These are phyloP conservation scores for Magnusiomyces suaveolens DNA, from an alignment of 1,139 yeast genomes.

Conservation along the genomic window DNA sequence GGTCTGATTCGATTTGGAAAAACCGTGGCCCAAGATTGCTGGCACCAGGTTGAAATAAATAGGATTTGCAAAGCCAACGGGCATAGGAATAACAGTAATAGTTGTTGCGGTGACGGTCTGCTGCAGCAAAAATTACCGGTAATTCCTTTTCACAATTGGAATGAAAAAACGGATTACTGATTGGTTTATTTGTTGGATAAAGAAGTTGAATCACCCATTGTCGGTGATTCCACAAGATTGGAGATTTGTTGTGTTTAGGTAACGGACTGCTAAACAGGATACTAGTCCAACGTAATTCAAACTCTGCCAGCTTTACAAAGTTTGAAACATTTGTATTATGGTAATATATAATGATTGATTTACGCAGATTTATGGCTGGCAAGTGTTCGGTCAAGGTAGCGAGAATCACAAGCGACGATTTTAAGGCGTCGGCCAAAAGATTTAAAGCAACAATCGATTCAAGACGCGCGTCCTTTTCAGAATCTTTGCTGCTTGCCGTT, in stretches of 20 bases:
- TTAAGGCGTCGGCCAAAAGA: neutral
- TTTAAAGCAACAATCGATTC: neutral
- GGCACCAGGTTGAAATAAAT: too few species aligned
- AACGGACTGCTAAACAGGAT: constrained; percentile 29
- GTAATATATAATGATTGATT: constrained; percentile 15
- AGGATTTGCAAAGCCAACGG: constrained; percentile 27
- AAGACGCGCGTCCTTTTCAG: constrained; percentile 5
- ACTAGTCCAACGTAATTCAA: constrained; percentile 25
- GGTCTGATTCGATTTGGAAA: neutral
- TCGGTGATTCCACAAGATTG: constrained; percentile 35
- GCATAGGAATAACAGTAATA: constrained; percentile 39
- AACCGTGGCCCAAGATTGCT: too few species aligned
- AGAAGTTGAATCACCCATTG: constrained; percentile 21
- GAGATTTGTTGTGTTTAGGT: constrained; percentile 32
- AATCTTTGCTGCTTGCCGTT: too few species aligned
- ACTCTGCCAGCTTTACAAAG: constrained; percentile 1
- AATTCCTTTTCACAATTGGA: constrained; percentile 19
- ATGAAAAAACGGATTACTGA: neutral
- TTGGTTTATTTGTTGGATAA: neutral
- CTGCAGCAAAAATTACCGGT: constrained; percentile 29
- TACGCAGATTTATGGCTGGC: constrained; percentile 28
- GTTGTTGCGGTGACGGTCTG: constrained; percentile 35
- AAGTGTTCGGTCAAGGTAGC: constrained; percentile 29
- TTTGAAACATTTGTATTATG: constrained; percentile 10
- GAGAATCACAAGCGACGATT: constrained; percentile 21